These are phyloP conservation scores for Limtongia smithiae DNA, from an alignment of 805 yeast species.

Conservation along the genomic window DNA sequence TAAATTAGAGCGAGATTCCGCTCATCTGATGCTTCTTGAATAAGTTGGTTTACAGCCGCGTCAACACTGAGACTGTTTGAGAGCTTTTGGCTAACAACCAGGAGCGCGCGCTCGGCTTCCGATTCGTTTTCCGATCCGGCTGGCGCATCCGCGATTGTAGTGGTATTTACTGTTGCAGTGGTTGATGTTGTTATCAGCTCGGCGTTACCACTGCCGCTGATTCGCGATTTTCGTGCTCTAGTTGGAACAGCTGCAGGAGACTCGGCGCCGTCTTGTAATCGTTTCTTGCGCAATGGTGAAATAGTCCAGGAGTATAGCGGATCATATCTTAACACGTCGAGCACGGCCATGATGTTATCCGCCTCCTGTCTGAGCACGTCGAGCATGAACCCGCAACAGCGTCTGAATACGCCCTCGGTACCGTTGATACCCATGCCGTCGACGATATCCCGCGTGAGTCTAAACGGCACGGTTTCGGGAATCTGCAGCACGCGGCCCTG, in stretches of 20 bases:
- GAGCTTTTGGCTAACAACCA: conserved; percentile 67
- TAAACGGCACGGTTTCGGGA: conserved; percentile 92
- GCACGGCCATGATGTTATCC: conserved; percentile 70
- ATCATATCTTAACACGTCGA: conserved; percentile 86
- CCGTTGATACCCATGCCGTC: conserved; percentile 95
- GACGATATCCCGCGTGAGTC: conserved; percentile 82
- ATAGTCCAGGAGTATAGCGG: conserved; percentile 90
- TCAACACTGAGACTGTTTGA: conserved; percentile 72
- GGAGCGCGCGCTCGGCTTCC: conserved; percentile 78
- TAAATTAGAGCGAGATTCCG: conserved; percentile 69
- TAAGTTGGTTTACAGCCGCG: conserved; percentile 76
- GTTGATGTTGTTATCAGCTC: neutral
- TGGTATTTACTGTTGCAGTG: neutral
- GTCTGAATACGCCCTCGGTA: conserved; percentile 67
- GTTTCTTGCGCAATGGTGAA: conserved; percentile 53
- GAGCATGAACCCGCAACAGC: conserved; percentile 70
- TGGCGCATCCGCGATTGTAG: conserved; percentile 1
- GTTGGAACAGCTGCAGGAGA: neutral
- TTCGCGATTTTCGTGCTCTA: neutral
- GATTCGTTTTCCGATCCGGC: conserved; percentile 44
- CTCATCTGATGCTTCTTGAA: conserved; percentile 68
- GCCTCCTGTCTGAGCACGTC: conserved; percentile 60
- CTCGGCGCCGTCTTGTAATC: conserved; percentile 15
- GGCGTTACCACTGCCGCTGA: neutral
- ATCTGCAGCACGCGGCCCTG: conserved; percentile 80